Evolutionary conservation across 2,329 filamentous ascomycete genomes (phyloP).

Genomic region (Bipolaris zeicola): DNA sequence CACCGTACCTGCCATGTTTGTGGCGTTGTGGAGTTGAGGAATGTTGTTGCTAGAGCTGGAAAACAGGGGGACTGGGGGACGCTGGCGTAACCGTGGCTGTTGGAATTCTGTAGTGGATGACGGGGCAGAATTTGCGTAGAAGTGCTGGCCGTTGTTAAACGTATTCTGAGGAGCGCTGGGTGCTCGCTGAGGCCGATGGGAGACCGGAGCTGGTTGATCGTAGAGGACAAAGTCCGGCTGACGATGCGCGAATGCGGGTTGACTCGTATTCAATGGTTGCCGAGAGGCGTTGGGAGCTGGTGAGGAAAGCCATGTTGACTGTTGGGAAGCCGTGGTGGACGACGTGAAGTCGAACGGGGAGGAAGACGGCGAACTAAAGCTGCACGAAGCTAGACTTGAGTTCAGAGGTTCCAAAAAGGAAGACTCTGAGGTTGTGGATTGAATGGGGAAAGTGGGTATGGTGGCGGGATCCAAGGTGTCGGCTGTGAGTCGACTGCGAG

Average conservation of each 20-base stretch:
- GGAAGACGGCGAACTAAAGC: constrained; percentile 62
- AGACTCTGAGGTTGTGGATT: constrained; percentile 45
- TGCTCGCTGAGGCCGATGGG: constrained; percentile 54
- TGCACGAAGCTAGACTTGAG: constrained; percentile 66
- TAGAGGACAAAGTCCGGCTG: constrained; percentile 82
- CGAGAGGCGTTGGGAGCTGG: constrained; percentile 57
- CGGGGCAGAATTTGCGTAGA: constrained; percentile 71
- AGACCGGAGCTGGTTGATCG: constrained; percentile 56
- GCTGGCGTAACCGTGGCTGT: constrained; percentile 58
- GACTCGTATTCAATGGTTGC: constrained; percentile 54
- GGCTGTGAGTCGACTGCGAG: constrained; percentile 34
- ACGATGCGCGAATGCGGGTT: constrained; percentile 53
- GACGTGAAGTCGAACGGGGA: constrained; percentile 70
- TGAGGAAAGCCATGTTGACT: constrained; percentile 80
- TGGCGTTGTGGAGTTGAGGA: constrained; percentile 49
- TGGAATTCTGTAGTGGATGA: constrained; percentile 65
- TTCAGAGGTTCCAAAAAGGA: constrained; percentile 62
- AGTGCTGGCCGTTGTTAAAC: constrained; percentile 65
- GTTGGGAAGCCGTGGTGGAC: constrained; percentile 80
- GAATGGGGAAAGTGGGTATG: constrained; percentile 34
- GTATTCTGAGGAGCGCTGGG: constrained; percentile 60
- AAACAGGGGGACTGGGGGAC: constrained; percentile 76
- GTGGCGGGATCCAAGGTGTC: constrained; percentile 41
- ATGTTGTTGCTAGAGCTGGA: constrained; percentile 62
- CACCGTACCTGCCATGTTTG: constrained; percentile 49